Evolutionary conservation across 2,329 filamentous ascomycete species (phyloP), one percentile per base, ranked within the genome.

Genomic region (Nannizziopsis barbatae): DNA sequence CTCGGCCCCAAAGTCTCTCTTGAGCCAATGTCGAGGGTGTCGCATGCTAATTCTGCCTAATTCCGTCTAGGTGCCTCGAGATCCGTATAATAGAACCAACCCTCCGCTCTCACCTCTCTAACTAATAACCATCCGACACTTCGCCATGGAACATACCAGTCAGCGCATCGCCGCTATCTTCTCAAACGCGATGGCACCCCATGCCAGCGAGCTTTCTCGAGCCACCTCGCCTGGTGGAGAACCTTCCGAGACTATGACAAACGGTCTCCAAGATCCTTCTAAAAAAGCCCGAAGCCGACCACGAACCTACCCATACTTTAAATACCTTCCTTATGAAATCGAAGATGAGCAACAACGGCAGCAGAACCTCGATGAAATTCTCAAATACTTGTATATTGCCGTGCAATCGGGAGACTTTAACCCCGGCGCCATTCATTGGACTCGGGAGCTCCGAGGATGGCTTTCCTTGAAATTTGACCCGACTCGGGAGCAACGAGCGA

Each of bases 401-500:
- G 75, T 98, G 54, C 83, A 88, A 62, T 84, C 92, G 2, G 88
- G 95, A 56, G 92, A 98, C 67, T 96, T 96, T 67, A 83, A 84
- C 18, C 86, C 90, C 0, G 92, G 92, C 31, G 92, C 90, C 22
- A 75, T 95, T 52, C 90, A 98, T 68, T 98, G 92, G 92, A 95
- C 92, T 12, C 81, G 90, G 57, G 92, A 98, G 76, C 81, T 98
- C 42, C 81, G 89, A 62, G 86, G 84, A 67, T 98, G 93, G 92
- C 75, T 98, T 56, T 85, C 84, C 47, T 80, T 98, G 67, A 98
- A 98, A 74, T 98, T 98, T 63, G 90, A 98, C 69, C 87, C 95
- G 63, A 86, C 87, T 42, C 80, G 86, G 58, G 82, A 84, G 62
- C 81, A 89, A 56, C 78, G 93, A 50, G 81, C 88, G 42, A 86